phyloP scores from a whole-genome alignment of 495 filamentous ascomycete species.

The Hyphodiscus hymeniophilus region DNA sequence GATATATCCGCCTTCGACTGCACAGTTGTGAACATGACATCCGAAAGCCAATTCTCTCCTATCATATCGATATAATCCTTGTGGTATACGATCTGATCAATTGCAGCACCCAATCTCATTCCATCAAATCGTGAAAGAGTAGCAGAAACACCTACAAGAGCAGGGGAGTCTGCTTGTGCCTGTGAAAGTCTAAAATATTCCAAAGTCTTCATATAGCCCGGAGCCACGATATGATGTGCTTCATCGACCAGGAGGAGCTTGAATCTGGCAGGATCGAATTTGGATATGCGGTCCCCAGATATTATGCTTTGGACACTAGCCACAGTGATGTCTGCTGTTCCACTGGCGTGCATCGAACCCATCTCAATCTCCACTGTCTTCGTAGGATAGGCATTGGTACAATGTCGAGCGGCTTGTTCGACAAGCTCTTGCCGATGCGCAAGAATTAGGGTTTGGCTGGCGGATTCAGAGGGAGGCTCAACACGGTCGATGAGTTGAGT shows the following conservation, averaged over 20 bases:
- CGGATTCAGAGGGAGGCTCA: constrained; percentile 40
- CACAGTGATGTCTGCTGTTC: constrained; percentile 82
- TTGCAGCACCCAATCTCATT: constrained; percentile 72
- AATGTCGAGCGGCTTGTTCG: constrained; percentile 85
- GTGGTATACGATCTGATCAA: constrained; percentile 96
- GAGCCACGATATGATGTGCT: constrained; percentile 93
- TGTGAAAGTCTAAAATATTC: constrained; percentile 64
- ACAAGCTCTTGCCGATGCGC: constrained; percentile 93
- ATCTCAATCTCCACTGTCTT: constrained; percentile 84
- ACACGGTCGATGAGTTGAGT: constrained; percentile 86
- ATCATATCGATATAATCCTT: constrained; percentile 98
- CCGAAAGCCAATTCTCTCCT: constrained; percentile 69
- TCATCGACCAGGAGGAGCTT: constrained; percentile 95
- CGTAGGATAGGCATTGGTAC: constrained; percentile 66
- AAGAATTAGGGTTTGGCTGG: constrained; percentile 79
- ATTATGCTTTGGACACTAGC: constrained; percentile 81
- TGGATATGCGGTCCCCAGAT: constrained; percentile 62
- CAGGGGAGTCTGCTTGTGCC: constrained; percentile 46
- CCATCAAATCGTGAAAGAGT: constrained; percentile 89
- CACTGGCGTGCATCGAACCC: constrained; percentile 64
- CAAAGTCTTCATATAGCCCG: constrained; percentile 63
- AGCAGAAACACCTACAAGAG: constrained; percentile 85
- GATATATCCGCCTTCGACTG: constrained; percentile 70
- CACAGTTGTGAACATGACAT: constrained; percentile 91
- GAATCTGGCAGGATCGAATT: constrained; percentile 72